phyloP scores from a whole-genome alignment of 2,329 filamentous ascomycete genomes.

The Cadophora luteo-olivacea region DNA sequence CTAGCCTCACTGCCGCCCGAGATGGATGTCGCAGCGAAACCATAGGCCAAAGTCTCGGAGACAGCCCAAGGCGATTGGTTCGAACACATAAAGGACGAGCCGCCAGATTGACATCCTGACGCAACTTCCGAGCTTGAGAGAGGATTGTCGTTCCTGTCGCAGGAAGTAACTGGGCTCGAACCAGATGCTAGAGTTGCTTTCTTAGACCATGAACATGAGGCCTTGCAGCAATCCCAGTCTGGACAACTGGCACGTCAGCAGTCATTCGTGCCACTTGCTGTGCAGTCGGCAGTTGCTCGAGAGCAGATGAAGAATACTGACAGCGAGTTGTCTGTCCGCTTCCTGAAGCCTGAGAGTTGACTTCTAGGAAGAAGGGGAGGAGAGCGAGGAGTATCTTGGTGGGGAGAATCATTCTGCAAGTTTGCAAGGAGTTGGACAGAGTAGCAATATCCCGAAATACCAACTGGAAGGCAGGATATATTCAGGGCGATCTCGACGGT shows the following conservation, averaged over 20 bases:
- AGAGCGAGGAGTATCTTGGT: slow-evolving; percentile 35
- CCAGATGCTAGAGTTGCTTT: slow-evolving; percentile 57
- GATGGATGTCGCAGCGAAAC: slow-evolving; percentile 67
- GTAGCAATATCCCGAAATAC: neutral
- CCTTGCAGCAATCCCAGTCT: slow-evolving; percentile 74
- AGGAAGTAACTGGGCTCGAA: slow-evolving; percentile 38
- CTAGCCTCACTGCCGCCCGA: slow-evolving; percentile 59
- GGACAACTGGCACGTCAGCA: neutral
- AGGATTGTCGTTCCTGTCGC: slow-evolving; percentile 56
- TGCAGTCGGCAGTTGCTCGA: neutral
- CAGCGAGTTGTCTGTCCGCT: slow-evolving; percentile 48
- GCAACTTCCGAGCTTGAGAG: slow-evolving; percentile 55
- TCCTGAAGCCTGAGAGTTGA: slow-evolving; percentile 33
- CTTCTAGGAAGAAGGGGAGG: slow-evolving; percentile 40
- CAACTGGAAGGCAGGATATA: neutral
- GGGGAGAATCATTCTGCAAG: slow-evolving; percentile 24
- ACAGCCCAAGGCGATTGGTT: slow-evolving; percentile 68
- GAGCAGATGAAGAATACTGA: slow-evolving; percentile 2
- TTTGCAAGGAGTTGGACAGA: too few species aligned
- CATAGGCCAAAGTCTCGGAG: slow-evolving; percentile 59
- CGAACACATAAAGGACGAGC: slow-evolving; percentile 59
- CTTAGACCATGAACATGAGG: slow-evolving; percentile 65
- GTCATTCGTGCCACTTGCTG: neutral
- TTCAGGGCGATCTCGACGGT: neutral
- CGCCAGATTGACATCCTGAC: slow-evolving; percentile 60